Evolutionary conservation across 139 green algal species (phyloP).

Genomic region (Chlorokybus atmophyticus): DNA sequence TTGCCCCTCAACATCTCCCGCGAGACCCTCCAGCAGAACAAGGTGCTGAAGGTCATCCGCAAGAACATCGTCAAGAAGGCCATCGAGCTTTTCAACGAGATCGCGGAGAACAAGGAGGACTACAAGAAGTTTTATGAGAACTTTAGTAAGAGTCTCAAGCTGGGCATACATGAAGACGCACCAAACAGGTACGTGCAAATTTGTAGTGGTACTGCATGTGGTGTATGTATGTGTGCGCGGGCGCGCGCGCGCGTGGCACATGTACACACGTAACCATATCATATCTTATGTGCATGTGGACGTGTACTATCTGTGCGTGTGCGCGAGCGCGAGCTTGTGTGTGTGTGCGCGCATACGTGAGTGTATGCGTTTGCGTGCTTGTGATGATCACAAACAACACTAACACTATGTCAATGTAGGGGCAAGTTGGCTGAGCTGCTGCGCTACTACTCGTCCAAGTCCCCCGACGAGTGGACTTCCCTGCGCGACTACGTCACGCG

Average conservation of each 20-base stretch:
- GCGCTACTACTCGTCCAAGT: constrained; percentile 90
- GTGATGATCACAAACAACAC: no score
- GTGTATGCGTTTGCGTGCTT: no score
- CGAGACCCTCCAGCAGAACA: constrained; percentile 99
- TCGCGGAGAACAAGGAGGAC: constrained; percentile 99
- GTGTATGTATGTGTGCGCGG: no score
- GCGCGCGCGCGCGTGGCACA: no score
- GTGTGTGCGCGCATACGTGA: no score
- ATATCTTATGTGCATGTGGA: no score
- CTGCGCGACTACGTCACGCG: constrained; percentile 99
- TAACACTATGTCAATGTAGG: no score
- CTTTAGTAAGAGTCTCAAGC: constrained; percentile 99
- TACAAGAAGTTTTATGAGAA: constrained; percentile 99
- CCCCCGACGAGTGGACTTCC: constrained; percentile 82
- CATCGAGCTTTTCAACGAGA: constrained; percentile 90
- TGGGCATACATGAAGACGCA: constrained; percentile 87
- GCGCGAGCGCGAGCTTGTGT: no score
- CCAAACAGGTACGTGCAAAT: no score
- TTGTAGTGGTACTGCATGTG: no score
- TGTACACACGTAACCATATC: no score
- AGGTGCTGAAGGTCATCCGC: constrained; percentile 99
- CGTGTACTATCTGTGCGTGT: no score
- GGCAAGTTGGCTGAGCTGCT: constrained; percentile 95
- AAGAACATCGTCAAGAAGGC: constrained; percentile 99
- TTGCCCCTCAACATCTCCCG: constrained; percentile 98